phyloP scores from a whole-genome alignment of 495 filamentous ascomycete genomes.

The Penicillium ochrochloron region DNA sequence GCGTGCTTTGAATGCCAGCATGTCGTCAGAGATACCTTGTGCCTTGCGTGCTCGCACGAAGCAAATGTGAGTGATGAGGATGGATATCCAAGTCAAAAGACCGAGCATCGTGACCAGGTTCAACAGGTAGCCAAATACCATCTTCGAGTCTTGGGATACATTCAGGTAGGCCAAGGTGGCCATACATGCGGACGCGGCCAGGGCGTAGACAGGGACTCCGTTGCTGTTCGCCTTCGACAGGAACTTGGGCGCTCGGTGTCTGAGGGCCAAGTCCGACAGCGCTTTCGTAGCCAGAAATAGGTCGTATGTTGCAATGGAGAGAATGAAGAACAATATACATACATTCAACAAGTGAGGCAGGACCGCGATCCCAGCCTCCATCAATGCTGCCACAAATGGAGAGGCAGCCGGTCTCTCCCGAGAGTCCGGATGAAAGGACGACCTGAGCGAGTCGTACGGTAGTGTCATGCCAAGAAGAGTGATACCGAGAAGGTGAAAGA shows the following conservation, averaged over 20 bases:
- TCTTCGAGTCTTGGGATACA: slow-evolving; percentile 60
- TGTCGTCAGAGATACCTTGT: slow-evolving; percentile 64
- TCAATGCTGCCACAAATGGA: slow-evolving; percentile 64
- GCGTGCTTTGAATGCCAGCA: slow-evolving; percentile 72
- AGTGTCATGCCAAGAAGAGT: slow-evolving; percentile 58
- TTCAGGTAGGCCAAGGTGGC: slow-evolving; percentile 76
- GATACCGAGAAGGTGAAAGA: slow-evolving; percentile 70
- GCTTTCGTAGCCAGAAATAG: slow-evolving; percentile 71
- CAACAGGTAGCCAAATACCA: slow-evolving; percentile 78
- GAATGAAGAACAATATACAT: slow-evolving; percentile 73
- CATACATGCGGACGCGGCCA: slow-evolving; percentile 61
- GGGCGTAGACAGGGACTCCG: slow-evolving; percentile 74
- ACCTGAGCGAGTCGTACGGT: slow-evolving; percentile 49
- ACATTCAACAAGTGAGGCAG: slow-evolving; percentile 63
- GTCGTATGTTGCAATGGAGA: slow-evolving; percentile 71
- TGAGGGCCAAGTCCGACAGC: slow-evolving; percentile 72
- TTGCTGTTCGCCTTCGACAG: slow-evolving; percentile 67
- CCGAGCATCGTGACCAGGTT: slow-evolving; percentile 80
- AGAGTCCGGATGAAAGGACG: slow-evolving; percentile 42
- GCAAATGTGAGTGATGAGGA: slow-evolving; percentile 76
- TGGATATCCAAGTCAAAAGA: slow-evolving; percentile 69
- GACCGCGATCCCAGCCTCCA: slow-evolving; percentile 51
- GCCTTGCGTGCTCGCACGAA: slow-evolving; percentile 73
- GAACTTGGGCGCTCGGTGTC: slow-evolving; percentile 70
- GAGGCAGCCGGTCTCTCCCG: slow-evolving; percentile 50